Percentiles rank a stretch among this genome's conserved stretches.
Conservation (phyloP, 192 early-diverging fungal genomes). For the Geosiphon pyriformis region DNA sequence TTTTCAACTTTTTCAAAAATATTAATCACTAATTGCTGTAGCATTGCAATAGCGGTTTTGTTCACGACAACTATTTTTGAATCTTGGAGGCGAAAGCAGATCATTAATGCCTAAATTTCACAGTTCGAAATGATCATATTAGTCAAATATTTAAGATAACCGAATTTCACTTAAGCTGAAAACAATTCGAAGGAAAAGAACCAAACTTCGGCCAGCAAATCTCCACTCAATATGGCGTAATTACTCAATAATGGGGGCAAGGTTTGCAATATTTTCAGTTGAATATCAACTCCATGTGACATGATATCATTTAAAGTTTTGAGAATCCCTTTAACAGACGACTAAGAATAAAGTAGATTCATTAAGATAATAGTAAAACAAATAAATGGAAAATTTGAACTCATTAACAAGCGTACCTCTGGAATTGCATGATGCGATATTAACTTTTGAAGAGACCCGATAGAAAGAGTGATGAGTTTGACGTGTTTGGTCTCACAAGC, state of each 20-base stretch:
- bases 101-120: constrained; percentile 55
- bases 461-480: constrained; percentile 73
- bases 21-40: constrained; percentile 77
- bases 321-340: constrained; percentile 59
- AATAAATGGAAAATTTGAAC: background rate
- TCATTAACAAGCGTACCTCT: constrained; percentile 36
- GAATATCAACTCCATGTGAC: constrained; percentile 71
- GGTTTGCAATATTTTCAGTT: constrained; percentile 91
- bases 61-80: constrained; percentile 75
- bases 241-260: constrained; percentile 82
- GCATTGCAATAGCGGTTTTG: constrained; percentile 82
- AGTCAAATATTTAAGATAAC: background rate
- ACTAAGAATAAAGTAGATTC: constrained; percentile 12
- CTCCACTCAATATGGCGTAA: constrained; percentile 73
- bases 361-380: background rate
- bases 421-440: constrained; percentile 73
- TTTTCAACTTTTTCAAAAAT: constrained; percentile 77
- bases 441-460: constrained; percentile 77
- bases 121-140: background rate
- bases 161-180: background rate
- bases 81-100: constrained; percentile 82
- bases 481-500: constrained; percentile 81
- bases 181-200: background rate
- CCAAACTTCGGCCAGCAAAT: constrained; percentile 71
- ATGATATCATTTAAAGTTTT: constrained; percentile 66